Percentiles rank a stretch among this genome's conserved stretches.
Conservation (phyloP, 306 rosid species). For the Castanopsis chinensis region DNA sequence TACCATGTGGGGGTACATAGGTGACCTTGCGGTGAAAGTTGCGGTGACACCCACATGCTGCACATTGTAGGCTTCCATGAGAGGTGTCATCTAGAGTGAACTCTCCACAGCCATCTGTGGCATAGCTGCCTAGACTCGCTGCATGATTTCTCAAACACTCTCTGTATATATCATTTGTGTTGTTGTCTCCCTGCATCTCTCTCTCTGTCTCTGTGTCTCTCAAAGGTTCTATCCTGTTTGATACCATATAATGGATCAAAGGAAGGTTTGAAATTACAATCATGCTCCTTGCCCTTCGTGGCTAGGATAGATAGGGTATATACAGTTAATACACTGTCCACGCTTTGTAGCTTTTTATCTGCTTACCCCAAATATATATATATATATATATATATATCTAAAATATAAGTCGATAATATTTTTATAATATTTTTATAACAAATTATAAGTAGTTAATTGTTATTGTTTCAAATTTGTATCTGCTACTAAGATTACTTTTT, state of each 20-base stretch:
- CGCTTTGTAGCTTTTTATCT: background rate
- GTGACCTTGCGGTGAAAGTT: constrained; percentile 79
- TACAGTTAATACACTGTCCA: background rate
- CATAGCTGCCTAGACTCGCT: constrained; percentile 89
- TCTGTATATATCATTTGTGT: constrained; percentile 43
- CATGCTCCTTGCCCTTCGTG: background rate
- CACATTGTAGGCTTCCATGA: constrained; percentile 49
- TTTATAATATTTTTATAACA: too few species aligned
- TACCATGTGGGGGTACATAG: constrained; percentile 1
- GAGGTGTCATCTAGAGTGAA: constrained; percentile 53
- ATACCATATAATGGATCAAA: background rate
- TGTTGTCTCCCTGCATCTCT: constrained; percentile 36
- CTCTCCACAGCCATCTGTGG: constrained; percentile 93
- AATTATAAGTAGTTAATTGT: too few species aligned
- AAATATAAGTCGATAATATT: too few species aligned
- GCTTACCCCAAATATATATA: too few species aligned
- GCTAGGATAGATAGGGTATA: too few species aligned
- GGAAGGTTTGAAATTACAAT: constrained; percentile 2
- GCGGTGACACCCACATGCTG: constrained; percentile 84
- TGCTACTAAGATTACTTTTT: too few species aligned
- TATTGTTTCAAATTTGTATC: too few species aligned
- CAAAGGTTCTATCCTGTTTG: background rate
- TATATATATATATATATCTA: too few species aligned
- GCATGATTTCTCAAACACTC: constrained; percentile 91
- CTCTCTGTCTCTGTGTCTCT: background rate